Conservation (phyloP, 1,284 basidiomycete species). For the Erythrobasidium hasegawianum region DNA sequence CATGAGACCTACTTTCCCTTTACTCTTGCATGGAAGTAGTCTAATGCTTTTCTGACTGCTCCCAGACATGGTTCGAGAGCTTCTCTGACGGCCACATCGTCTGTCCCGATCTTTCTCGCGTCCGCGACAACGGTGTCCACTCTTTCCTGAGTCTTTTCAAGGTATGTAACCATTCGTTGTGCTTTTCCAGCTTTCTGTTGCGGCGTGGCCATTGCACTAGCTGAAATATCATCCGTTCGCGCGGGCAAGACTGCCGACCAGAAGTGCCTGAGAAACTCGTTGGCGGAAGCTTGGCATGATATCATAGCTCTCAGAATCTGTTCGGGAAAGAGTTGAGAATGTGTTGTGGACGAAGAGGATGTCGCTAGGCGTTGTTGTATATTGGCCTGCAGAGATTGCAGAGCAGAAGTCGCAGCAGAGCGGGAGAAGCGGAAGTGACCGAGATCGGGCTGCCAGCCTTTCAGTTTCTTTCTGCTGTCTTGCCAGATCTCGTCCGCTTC, state of each 20-base stretch:
- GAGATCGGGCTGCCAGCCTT: constrained; percentile 29
- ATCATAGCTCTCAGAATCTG: constrained; percentile 72
- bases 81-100: constrained; percentile 65
- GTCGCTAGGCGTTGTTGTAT: constrained; percentile 15
- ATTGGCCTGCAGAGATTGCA: constrained; percentile 25
- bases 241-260: constrained; percentile 86
- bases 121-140: constrained; percentile 69
- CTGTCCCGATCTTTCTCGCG: constrained; percentile 62
- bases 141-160: constrained; percentile 73
- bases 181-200: constrained; percentile 65
- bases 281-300: constrained; percentile 84
- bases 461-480: neutral
- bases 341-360: constrained; percentile 8
- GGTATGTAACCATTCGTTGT: constrained; percentile 76
- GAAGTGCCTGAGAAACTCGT: constrained; percentile 93
- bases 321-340: constrained; percentile 59
- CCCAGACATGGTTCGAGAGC: constrained; percentile 74
- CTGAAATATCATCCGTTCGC: constrained; percentile 56
- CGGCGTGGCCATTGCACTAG: constrained; percentile 53
- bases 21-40: constrained; percentile 39
- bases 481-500: constrained; percentile 23
- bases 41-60: constrained; percentile 71
- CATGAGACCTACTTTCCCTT: constrained; percentile 5
- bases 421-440: constrained; percentile 13
- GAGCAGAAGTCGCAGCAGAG: constrained; percentile 6